Evolutionary conservation across 306 rosid species (phyloP), one percentile per base, ranked within the genome.

Genomic region (Crataegus laevigata): DNA sequence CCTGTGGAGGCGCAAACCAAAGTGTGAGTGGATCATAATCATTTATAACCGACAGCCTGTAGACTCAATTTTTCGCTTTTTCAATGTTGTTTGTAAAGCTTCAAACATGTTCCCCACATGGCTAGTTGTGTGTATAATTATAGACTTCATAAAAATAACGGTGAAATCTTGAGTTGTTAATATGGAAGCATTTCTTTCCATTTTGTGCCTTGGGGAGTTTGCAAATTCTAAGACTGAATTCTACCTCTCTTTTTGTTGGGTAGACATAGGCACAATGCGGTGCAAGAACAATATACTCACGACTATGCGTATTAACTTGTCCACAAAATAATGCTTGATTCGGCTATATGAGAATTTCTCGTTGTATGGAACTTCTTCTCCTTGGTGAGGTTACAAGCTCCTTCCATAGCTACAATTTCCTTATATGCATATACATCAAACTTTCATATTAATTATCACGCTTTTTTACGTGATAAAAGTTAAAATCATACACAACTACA

Each of bases 21-120:
- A 36, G 10, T 7, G 10, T 36, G 40, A 7, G 10, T 36, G 40
- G 40, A 36, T 36, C 40, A 36, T 36, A 36, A 36, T 36, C 40
- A 36, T 4, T 38, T 29, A 29, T 30, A 62, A 54, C 29, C 57
- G 30, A n/a, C 51, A 28, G 54, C 34, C 15, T 11, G 3, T 36
- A 29, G 54, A n/a, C 25, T 9, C 45, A 13, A 66, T 28, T 66
- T 66, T 62, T 54, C 7, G 5, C 7, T 30, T 63, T 63, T 13
- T 8, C 50, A 58, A 40, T 75, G 66, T 47, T 86, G 90, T 84
- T 83, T 82, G 76, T 75, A 82, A 75, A 83, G 77, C 69, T 43
- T 62, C 72, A 66, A 66, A 60, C 81, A 38, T 55, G 76, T 61
- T 75, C 50, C 62, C 45, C 4, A 12, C 43, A 40, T 40, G 12